Evolutionary conservation across 345 rosid species (phyloP).

Genomic region (Eucalyptus polybractea): DNA sequence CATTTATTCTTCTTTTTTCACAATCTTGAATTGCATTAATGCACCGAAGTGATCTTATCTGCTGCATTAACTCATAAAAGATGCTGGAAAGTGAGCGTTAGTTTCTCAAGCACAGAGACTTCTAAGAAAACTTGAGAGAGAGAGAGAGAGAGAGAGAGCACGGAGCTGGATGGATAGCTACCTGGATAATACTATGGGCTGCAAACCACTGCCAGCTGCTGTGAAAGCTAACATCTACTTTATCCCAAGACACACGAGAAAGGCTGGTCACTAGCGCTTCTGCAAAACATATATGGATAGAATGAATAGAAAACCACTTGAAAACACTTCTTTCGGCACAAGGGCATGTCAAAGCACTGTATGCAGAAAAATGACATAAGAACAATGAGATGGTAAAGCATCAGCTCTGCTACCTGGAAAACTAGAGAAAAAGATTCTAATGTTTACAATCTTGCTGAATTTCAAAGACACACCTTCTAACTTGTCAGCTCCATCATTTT

Average conservation of each 20-base stretch:
- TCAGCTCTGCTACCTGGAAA: not conserved
- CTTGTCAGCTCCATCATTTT: slow-evolving; percentile 31
- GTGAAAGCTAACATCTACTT: slow-evolving; percentile 90
- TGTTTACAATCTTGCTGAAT: not conserved
- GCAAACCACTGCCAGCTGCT: slow-evolving; percentile 70
- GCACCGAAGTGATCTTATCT: not conserved
- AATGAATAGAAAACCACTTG: not conserved
- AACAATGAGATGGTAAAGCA: not conserved
- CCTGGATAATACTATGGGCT: slow-evolving; percentile 98
- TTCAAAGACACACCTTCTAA: slow-evolving; percentile 57
- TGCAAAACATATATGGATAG: slow-evolving; percentile 14
- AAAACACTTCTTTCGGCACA: not conserved
- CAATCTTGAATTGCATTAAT: not conserved
- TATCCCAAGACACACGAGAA: slow-evolving; percentile 90
- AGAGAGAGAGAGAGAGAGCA: not conserved
- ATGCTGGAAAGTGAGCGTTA: not conserved
- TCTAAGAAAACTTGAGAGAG: not conserved
- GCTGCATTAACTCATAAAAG: not conserved
- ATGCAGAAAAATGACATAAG: not conserved
- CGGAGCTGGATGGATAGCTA: slow-evolving; percentile 5
- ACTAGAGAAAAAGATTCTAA: not conserved
- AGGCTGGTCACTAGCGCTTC: slow-evolving; percentile 73
- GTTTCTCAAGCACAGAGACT: not conserved
- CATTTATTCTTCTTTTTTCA: not conserved
- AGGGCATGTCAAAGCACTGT: not conserved